Conservation (phyloP, 208 protist species). For the Strigomonas culicis region DNA sequence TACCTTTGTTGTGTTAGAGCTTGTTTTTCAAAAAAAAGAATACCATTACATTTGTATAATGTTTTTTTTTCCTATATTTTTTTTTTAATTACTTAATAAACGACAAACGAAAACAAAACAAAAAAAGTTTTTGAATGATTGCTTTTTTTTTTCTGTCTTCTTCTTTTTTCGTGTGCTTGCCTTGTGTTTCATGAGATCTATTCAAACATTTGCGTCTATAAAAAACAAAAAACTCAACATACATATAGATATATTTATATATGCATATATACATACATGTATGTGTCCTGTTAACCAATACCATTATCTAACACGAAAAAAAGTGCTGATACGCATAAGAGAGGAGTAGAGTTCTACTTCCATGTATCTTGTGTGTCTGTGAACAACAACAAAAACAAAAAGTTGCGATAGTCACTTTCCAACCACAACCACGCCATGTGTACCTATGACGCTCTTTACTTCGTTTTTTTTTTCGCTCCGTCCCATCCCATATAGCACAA, state of each 20-base stretch:
- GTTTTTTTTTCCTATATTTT: slow-evolving; percentile 12
- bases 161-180: background rate
- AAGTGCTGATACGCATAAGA: too few species aligned
- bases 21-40: too few species aligned
- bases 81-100: slow-evolving; percentile 4
- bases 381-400: slow-evolving; percentile 2
- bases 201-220: background rate
- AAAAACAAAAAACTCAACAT: background rate
- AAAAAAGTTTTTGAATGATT: background rate
- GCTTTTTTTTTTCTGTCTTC: background rate
- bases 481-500: background rate
- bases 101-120: background rate
- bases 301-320: slow-evolving; percentile 5
- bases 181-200: background rate
- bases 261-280: background rate
- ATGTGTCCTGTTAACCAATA: background rate
- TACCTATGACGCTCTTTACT: background rate
- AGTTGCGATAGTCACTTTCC: too few species aligned
- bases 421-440: background rate
- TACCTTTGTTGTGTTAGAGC: too few species aligned
- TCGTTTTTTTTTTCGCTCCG: background rate
- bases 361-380: background rate
- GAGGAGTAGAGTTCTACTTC: too few species aligned
- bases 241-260: slow-evolving; percentile 4
- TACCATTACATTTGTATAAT: background rate